Base-by-base conservation (phyloP, 2,329 filamentous ascomycete species). In the Tolypocladium paradoxum region DNA sequence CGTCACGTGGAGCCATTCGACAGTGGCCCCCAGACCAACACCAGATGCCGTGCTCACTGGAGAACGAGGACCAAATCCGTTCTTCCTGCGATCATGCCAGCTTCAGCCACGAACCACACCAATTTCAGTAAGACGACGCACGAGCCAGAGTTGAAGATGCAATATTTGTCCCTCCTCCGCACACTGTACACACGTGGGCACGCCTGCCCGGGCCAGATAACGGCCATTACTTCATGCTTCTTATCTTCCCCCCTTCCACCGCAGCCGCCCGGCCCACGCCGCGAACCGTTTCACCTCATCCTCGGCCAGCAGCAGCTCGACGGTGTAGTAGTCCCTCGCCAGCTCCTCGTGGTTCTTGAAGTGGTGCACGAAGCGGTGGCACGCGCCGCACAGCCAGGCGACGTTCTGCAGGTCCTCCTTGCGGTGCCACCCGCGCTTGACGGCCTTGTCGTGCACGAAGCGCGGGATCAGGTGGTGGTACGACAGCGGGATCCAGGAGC, bases 401-500 rank as follows among this genome's bases (percentile, higher is more conserved):
- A 93, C 90, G 64, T 83, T 90, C 62, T 88, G 82, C 67, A 95
- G 66, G 69, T 83, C 80, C 66, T 88, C 87, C 57, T 83, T 81
- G 4, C 78, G 77, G 71, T 91, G 87, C 89, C 89, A 95, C 1
- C 85, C 86, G 43, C 88, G 75, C 73, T 87, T 89, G 38, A 89
- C 66, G 4, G 81, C 88, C 65, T 90, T 89, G 8, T 79, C 83
- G 68, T 95, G 89, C 55, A 89, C 83, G 45, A 80, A 78, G 40
- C 82, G 79, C n/a, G 90, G 90, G 52, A 95, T 90, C 45, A 95
- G 73, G 70, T 95, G 90, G 64, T 95, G 90, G 65, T 93, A 95
- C 1, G 85, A 88, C 56, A 93, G 69, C 9, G 82, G 81, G 24
- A 93, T 81, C 81, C 87, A 90, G 56, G 82, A 79, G 1, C 89